Percentiles rank a stretch among this genome's conserved stretches.
phyloP scores from a whole-genome alignment of 345 rosid genomes.

The Noccaea bulbosa region DNA sequence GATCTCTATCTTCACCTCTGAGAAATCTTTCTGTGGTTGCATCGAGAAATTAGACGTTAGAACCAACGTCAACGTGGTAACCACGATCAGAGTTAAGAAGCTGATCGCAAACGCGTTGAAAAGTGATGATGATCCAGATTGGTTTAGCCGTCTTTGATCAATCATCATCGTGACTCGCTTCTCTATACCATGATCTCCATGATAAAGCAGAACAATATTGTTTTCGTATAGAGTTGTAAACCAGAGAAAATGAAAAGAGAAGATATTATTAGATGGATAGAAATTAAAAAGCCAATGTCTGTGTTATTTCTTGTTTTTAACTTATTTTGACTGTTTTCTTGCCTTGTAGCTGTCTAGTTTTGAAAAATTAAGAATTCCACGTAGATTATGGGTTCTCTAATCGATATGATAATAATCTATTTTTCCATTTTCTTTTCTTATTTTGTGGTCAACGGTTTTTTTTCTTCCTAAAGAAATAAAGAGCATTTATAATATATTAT shows the following conservation, averaged over 20 bases:
- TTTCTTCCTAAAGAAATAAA: neutral
- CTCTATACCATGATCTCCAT: conserved; percentile 34
- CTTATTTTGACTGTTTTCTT: conserved; percentile 29
- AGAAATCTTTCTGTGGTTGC: conserved; percentile 32
- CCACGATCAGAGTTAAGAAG: conserved; percentile 19
- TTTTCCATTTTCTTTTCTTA: too few species aligned
- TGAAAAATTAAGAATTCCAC: conserved; percentile 14
- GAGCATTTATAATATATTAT: too few species aligned
- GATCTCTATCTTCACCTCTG: conserved; percentile 37
- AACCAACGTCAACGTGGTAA: conserved; percentile 33
- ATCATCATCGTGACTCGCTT: conserved; percentile 6
- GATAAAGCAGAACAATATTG: neutral
- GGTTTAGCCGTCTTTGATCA: conserved; percentile 35
- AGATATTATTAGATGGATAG: neutral
- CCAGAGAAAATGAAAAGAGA: neutral
- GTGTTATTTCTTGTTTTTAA: conserved; percentile 16
- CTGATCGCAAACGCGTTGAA: conserved; percentile 32
- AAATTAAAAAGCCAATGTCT: conserved; percentile 18
- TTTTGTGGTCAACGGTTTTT: neutral
- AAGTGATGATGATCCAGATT: conserved; percentile 32
- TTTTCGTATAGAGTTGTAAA: neutral
- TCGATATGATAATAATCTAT: neutral
- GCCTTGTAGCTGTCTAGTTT: conserved; percentile 24
- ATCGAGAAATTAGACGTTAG: conserved; percentile 34
- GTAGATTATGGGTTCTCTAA: conserved; percentile 14